These are phyloP conservation scores for Jaenimonas drosophilae DNA, from an alignment of 208 protist species.

Conservation along the genomic window DNA sequence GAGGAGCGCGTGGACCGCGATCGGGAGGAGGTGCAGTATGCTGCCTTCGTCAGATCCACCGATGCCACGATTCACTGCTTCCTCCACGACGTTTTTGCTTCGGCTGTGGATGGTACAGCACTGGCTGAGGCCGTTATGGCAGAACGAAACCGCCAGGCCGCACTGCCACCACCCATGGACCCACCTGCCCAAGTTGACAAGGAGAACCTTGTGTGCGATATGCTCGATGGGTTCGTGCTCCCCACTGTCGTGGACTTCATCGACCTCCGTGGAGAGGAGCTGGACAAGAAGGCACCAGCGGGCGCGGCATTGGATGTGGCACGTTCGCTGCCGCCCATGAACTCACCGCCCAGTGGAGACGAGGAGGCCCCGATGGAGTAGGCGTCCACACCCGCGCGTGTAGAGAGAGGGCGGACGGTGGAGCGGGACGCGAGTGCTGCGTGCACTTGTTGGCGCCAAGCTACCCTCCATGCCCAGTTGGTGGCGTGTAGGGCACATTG, in stretches of 20 bases:
- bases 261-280: constrained; percentile 13
- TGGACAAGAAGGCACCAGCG: constrained; percentile 42
- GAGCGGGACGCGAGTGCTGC: too few species aligned
- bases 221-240: constrained; percentile 72
- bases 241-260: constrained; percentile 57
- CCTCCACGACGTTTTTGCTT: constrained; percentile 36
- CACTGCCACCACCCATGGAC: constrained; percentile 12
- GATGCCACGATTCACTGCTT: constrained; percentile 58
- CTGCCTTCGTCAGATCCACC: constrained; percentile 43
- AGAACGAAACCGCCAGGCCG: constrained; percentile 34
- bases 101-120: constrained; percentile 45
- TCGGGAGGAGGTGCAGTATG: constrained; percentile 61
- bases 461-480: too few species aligned
- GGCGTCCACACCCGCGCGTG: too few species aligned
- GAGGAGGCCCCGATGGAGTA: too few species aligned
- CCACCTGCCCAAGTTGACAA: constrained; percentile 9
- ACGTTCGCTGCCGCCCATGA: too few species aligned
- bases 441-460: too few species aligned
- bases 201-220: constrained; percentile 61
- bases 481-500: too few species aligned
- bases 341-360: too few species aligned
- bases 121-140: constrained; percentile 42
- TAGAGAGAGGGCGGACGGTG: too few species aligned
- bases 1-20: constrained; percentile 58
- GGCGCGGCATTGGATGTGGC: constrained; percentile 25